Evolutionary conservation across 225 moss, liverwort and hornwort genomes (phyloP).

Genomic region (Physcomitrium patens): DNA sequence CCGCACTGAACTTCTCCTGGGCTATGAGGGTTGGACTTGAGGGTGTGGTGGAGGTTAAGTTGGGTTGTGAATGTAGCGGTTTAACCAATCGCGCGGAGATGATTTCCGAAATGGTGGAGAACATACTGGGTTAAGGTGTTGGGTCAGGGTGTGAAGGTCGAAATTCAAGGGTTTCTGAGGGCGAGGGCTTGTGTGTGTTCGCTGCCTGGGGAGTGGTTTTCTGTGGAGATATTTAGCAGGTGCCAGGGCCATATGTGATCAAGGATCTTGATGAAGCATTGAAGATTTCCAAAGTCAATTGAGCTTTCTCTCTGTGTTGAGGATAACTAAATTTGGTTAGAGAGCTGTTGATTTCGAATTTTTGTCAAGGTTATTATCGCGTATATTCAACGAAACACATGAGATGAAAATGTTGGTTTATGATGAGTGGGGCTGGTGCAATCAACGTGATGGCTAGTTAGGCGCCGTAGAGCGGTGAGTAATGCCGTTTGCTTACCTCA

Average conservation of each 20-base stretch:
- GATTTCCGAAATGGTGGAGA: background rate
- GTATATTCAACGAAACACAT: background rate
- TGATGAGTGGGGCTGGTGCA: background rate
- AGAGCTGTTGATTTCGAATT: background rate
- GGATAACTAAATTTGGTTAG: background rate
- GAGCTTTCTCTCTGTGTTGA: background rate
- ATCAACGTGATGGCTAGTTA: slow-evolving; percentile 10
- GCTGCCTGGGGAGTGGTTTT: background rate
- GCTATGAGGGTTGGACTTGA: background rate
- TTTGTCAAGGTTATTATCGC: background rate
- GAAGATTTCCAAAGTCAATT: background rate
- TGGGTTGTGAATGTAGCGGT: background rate
- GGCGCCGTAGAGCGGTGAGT: slow-evolving; percentile 10
- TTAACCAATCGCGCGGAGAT: background rate
- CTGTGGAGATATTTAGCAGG: background rate
- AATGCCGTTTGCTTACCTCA: slow-evolving; percentile 5
- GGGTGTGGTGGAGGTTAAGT: background rate
- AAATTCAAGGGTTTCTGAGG: background rate
- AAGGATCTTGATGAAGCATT: background rate
- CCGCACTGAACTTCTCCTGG: no score
- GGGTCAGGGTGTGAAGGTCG: background rate
- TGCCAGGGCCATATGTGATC: background rate
- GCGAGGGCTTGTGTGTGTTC: background rate
- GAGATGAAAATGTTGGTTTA: background rate
- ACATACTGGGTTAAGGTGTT: background rate